Conservation (phyloP, 768 basidiomycete genomes). For the Pleurotus salmoneostramineus region DNA sequence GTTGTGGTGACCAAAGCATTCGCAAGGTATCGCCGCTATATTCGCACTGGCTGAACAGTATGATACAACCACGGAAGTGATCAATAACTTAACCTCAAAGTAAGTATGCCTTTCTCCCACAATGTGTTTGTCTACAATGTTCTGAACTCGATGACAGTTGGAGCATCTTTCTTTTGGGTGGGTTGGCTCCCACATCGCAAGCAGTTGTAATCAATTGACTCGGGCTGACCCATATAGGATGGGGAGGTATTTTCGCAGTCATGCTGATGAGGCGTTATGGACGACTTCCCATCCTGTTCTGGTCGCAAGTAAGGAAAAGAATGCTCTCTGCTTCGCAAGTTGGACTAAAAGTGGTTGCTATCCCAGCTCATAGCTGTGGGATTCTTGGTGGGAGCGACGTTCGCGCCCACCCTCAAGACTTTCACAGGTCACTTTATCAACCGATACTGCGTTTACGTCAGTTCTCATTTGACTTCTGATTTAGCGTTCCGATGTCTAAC, state of each 20-base stretch:
- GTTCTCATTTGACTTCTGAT: not conserved
- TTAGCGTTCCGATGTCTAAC: conserved; percentile 56
- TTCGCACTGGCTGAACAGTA: conserved; percentile 56
- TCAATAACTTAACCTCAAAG: conserved; percentile 64
- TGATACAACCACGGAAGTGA: conserved; percentile 48
- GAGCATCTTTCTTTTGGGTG: conserved; percentile 63
- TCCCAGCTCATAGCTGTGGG: conserved; percentile 48
- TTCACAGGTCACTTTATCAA: conserved; percentile 39
- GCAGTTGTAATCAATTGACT: conserved; percentile 1
- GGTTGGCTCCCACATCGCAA: conserved; percentile 2
- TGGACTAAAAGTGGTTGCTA: not conserved
- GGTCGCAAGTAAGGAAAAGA: conserved; percentile 50
- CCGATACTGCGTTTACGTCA: not conserved
- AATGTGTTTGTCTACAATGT: no score
- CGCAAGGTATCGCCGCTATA: conserved; percentile 53
- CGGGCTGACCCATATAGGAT: conserved; percentile 29
- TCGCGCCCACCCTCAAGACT: conserved; percentile 46
- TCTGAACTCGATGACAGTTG: conserved; percentile 34
- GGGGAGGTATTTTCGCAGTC: conserved; percentile 60
- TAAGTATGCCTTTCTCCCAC: conserved; percentile 15
- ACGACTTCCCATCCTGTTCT: conserved; percentile 65
- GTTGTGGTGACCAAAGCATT: not conserved
- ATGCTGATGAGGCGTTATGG: conserved; percentile 62
- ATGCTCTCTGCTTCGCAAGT: no score
- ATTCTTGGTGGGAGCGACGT: conserved; percentile 55